Evolutionary conservation across 495 filamentous ascomycete species (phyloP).

Genomic region (Pyronema omphalodes): DNA sequence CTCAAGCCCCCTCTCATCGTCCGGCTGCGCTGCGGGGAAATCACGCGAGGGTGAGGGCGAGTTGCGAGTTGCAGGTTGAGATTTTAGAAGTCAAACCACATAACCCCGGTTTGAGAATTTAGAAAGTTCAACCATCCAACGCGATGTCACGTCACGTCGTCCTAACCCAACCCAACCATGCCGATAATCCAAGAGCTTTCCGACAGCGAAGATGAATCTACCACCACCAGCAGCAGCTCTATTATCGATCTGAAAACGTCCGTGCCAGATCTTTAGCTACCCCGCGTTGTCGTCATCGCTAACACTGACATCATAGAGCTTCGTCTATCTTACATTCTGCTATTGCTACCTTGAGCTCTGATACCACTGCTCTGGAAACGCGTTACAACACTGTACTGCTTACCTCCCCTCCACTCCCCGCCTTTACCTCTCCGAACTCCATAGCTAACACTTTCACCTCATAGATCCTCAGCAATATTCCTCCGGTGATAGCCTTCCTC

Average conservation of each 20-base stretch:
- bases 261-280: neutral
- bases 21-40: too few species aligned
- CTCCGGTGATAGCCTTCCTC: neutral
- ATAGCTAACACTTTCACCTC: neutral
- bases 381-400: neutral
- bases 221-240: neutral
- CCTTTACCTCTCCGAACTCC: neutral
- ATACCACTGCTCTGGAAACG: neutral
- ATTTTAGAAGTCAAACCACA: too few species aligned
- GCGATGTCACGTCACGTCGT: neutral
- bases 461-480: neutral
- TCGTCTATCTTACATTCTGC: neutral
- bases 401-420: too few species aligned
- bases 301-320: neutral
- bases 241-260: neutral
- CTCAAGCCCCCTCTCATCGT: too few species aligned
- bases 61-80: too few species aligned
- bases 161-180: constrained; percentile 1
- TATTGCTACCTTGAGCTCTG: neutral
- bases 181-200: constrained; percentile 4
- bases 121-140: neutral
- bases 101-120: too few species aligned
- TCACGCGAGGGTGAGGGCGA: too few species aligned
- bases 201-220: neutral
- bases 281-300: neutral